Base-by-base conservation (phyloP, 495 filamentous ascomycete species). In the Cladorrhinum samala region DNA sequence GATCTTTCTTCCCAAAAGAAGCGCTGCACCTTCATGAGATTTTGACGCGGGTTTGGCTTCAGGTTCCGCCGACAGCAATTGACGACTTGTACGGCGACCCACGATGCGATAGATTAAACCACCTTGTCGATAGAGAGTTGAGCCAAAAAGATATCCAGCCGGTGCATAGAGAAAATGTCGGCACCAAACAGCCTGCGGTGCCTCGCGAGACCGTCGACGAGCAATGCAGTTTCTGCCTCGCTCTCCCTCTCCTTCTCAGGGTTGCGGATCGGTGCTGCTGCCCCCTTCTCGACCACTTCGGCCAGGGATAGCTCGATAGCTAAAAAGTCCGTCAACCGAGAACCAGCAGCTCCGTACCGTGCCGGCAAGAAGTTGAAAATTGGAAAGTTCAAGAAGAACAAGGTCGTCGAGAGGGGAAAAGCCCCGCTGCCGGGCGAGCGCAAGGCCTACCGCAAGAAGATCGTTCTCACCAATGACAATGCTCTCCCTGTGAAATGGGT, bases 391-490 rank as follows among this genome's bases (percentile, higher is more conserved):
- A 80, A 72, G 64, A 82, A 81, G 59, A 78, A 77, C 62, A 77
- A 75, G 64, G 63, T 55, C 67, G 59, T 46, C 56, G 36, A 58
- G 41, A 50, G 7, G 37, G 47, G 50, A 8, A 80, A 83, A 65
- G 74, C 78, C 4, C 85, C 88, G 14, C 73, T 71, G 23, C 67
- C 79, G 8, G 93, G 91, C 52, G 89, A 96, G 74, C 83, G 91
- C 62, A 96, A 89, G 69, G 84, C 87, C 19, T 70, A 88, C 59
- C 83, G 89, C 56, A 96, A 94, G 74, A 82, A 87, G 50, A 86
- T 98, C 54, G 83, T 92, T 25, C 79, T 98, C 38, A 93, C 85
- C 71, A 98, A 97, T 71, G 85, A 86, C 62, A 97, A 96, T 73
- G 93, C 93, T 33, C 74, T 95, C 18, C 81, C 82, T 58, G 82